phyloP scores from a whole-genome alignment of 371 early-diverging fungal species.

The Mortierella sp. region DNA sequence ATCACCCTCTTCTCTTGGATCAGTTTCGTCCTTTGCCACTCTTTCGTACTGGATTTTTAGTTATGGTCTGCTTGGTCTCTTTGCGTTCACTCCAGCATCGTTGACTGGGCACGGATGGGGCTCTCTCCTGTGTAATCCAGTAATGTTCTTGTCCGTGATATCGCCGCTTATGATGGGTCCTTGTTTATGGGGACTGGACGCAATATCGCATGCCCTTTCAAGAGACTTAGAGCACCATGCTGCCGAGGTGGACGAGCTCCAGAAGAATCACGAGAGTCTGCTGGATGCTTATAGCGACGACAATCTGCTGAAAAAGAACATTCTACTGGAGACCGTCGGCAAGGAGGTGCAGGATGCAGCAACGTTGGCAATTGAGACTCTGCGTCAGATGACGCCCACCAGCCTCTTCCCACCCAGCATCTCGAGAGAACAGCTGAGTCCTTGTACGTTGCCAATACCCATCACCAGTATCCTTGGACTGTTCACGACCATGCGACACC shows the following conservation, averaged over 20 bases:
- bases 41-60: slow-evolving; percentile 29
- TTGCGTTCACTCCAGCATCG: slow-evolving; percentile 13
- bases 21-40: neutral
- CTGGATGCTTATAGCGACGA: slow-evolving; percentile 39
- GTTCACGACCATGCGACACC: slow-evolving; percentile 49
- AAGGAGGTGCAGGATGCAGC: slow-evolving; percentile 67
- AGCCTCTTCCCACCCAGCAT: slow-evolving; percentile 48
- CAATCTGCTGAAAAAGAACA: slow-evolving; percentile 27
- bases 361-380: slow-evolving; percentile 61
- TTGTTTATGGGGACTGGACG: slow-evolving; percentile 23
- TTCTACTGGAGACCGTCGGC: slow-evolving; percentile 39
- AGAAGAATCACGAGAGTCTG: slow-evolving; percentile 30
- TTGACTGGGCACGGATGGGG: neutral
- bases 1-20: neutral
- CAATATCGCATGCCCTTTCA: slow-evolving; percentile 23
- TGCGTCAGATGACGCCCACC: slow-evolving; percentile 60
- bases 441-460: slow-evolving; percentile 52
- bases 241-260: slow-evolving; percentile 19
- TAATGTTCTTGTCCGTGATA: slow-evolving; percentile 19
- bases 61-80: slow-evolving; percentile 34
- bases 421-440: slow-evolving; percentile 46
- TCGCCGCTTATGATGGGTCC: slow-evolving; percentile 33
- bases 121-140: slow-evolving; percentile 15
- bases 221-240: slow-evolving; percentile 15
- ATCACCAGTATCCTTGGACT: slow-evolving; percentile 49